Evolutionary conservation across 2,329 filamentous ascomycete genomes (phyloP), one percentile per base, ranked within the genome.

Genomic region (Trichoderma lentiforme): DNA sequence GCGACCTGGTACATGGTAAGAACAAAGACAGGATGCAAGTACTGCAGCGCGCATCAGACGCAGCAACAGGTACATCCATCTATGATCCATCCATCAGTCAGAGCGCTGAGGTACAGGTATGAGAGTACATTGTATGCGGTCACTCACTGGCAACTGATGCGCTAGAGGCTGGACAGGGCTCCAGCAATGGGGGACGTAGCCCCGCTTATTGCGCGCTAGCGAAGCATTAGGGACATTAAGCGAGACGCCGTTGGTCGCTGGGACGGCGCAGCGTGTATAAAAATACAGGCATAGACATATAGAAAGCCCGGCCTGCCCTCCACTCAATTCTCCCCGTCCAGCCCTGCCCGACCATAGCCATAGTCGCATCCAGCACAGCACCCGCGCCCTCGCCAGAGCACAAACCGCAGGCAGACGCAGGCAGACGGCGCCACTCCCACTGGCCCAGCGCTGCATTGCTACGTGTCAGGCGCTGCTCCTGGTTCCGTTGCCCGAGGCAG

Each of bases 261-360:
- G 71, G 61, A 64, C 70, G 73, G 73, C 65, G 62, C 57, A 73
- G 70, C 81, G 81, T 82, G 82, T 83, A 83, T 83, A 83, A 83
- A 83, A 83, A 81, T 83, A 81, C 80, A 83, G 79, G 78, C 77
- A 80, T 78, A 80, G 80, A 81, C 81, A 82, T 82, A 83, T 83
- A 82, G 81, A 82, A 82, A 81, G 80, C 79, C 80, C 73, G 79
- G 80, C 81, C 80, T 82, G 81, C 82, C 82, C 81, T 82, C 82
- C 82, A 81, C 81, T 80, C 79, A 78, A 79, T 81, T 82, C 79
- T 79, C 76, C 79, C 69, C 70, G 72, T 71, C 69, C 68, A 73
- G 71, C 71, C 71, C 62, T 71, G 68, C 68, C 69, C 71, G 71
- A 63, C 68, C 39, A 51, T 70, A 61, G 36, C 68, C 30, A 47